Evolutionary conservation across 345 rosid genomes (phyloP).

Genomic region (Firmiana major): DNA sequence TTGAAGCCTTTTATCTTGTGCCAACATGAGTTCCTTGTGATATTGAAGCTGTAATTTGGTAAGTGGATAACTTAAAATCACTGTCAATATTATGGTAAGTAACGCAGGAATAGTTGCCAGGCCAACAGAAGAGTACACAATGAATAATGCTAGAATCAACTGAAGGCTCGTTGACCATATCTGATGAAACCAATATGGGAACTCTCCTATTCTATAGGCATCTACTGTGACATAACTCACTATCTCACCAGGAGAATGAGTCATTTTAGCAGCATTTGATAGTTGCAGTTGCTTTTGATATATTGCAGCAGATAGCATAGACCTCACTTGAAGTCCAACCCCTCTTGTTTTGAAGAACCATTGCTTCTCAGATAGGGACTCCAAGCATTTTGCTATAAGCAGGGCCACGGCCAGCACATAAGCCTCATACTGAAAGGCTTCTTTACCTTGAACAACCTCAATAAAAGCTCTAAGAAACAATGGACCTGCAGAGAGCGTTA

Average conservation of each 20-base stretch:
- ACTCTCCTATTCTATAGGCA: slow-evolving; percentile 44
- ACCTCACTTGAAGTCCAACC: slow-evolving; percentile 45
- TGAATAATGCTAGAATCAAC: slow-evolving; percentile 36
- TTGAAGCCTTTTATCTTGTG: slow-evolving; percentile 42
- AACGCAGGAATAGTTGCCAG: slow-evolving; percentile 45
- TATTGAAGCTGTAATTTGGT: slow-evolving; percentile 36
- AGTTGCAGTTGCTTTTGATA: slow-evolving; percentile 43
- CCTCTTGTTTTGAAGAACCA: slow-evolving; percentile 43
- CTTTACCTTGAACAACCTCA: slow-evolving; percentile 31
- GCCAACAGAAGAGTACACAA: slow-evolving; percentile 39
- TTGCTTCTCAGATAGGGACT: slow-evolving; percentile 53
- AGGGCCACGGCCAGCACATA: slow-evolving; percentile 33
- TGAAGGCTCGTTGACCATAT: slow-evolving; percentile 8
- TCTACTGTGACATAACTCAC: slow-evolving; percentile 41
- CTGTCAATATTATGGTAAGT: slow-evolving; percentile 23
- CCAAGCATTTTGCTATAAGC: slow-evolving; percentile 41
- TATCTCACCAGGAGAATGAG: slow-evolving; percentile 27
- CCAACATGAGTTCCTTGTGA: slow-evolving; percentile 35
- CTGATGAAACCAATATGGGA: slow-evolving; percentile 17
- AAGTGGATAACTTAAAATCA: slow-evolving; percentile 34
- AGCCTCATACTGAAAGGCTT: slow-evolving; percentile 29
- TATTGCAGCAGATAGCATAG: slow-evolving; percentile 49
- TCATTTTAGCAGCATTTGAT: slow-evolving; percentile 32
- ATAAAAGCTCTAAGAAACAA: slow-evolving; percentile 48
- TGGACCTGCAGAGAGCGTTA: slow-evolving; percentile 40